Evolutionary conservation across 805 yeast species (phyloP).

Genomic region (Candida ponderosae): DNA sequence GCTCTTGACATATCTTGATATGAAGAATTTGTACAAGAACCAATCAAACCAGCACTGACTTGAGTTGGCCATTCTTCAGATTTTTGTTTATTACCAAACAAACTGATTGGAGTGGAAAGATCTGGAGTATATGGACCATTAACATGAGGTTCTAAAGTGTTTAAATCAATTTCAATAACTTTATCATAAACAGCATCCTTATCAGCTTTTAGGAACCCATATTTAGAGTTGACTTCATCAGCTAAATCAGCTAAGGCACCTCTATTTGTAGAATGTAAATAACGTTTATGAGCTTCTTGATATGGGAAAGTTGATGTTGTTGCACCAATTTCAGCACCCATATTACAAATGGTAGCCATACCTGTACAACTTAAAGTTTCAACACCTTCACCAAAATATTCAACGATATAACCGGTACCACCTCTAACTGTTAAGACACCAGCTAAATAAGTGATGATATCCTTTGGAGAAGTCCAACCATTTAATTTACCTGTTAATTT

Average conservation of each 20-base stretch:
- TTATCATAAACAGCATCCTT: constrained; percentile 92
- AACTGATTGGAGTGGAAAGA: constrained; percentile 85
- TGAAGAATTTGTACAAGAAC: constrained; percentile 98
- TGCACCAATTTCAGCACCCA: constrained; percentile 99
- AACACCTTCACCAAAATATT: constrained; percentile 95
- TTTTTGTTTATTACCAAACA: constrained; percentile 83
- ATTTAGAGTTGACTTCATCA: constrained; percentile 60
- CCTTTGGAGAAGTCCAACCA: constrained; percentile 98
- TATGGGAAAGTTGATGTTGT: constrained; percentile 98
- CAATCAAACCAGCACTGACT: constrained; percentile 91
- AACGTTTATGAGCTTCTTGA: constrained; percentile 81
- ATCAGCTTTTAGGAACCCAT: constrained; percentile 73
- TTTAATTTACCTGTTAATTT: constrained; percentile 85
- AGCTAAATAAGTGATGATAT: constrained; percentile 85
- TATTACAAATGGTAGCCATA: constrained; percentile 98
- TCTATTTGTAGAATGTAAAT: constrained; percentile 83
- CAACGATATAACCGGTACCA: constrained; percentile 96
- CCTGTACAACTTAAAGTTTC: constrained; percentile 91
- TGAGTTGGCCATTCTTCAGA: constrained; percentile 93
- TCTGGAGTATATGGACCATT: constrained; percentile 99
- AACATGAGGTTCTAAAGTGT: constrained; percentile 87
- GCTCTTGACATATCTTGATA: constrained; percentile 98
- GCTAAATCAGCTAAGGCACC: constrained; percentile 76
- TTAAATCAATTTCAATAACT: constrained; percentile 82
- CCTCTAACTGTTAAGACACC: constrained; percentile 95